Evolutionary conservation across 2,329 filamentous ascomycete species (phyloP).

Genomic region (Fusarium abutilonis): DNA sequence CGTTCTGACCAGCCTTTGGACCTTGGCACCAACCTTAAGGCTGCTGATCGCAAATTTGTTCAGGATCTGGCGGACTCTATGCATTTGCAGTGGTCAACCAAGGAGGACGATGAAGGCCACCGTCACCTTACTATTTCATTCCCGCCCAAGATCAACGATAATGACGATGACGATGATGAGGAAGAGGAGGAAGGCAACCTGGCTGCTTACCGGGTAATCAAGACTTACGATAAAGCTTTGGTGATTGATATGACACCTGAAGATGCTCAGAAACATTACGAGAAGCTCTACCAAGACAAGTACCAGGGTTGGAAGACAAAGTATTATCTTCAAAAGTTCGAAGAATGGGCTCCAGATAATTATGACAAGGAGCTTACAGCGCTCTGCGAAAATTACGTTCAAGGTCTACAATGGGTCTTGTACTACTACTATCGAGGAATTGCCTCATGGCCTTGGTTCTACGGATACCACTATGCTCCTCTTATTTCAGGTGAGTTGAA

Average conservation of each 20-base stretch:
- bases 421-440: conserved; percentile 98
- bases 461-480: conserved; percentile 94
- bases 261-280: conserved; percentile 80
- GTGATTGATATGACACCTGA: conserved; percentile 82
- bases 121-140: conserved; percentile 63
- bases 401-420: conserved; percentile 96
- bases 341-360: conserved; percentile 83
- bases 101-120: conserved; percentile 65
- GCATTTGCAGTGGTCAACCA: conserved; percentile 66
- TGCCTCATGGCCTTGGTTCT: conserved; percentile 99
- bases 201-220: conserved; percentile 85
- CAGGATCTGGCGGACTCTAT: conserved; percentile 80
- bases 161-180: conserved; percentile 61
- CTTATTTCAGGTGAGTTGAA: conserved; percentile 80
- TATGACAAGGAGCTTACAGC: conserved; percentile 79
- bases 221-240: conserved; percentile 89
- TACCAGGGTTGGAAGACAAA: conserved; percentile 94
- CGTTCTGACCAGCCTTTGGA: conserved; percentile 73
- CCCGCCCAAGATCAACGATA: conserved; percentile 51
- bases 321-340: conserved; percentile 90
- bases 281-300: conserved; percentile 88
- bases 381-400: conserved; percentile 94
- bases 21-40: conserved; percentile 76
- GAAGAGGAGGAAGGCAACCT: conserved; percentile 81
- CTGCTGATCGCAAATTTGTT: conserved; percentile 90